phyloP scores from a whole-genome alignment of 768 basidiomycete genomes.

The Omphalotus guepiniiformis region DNA sequence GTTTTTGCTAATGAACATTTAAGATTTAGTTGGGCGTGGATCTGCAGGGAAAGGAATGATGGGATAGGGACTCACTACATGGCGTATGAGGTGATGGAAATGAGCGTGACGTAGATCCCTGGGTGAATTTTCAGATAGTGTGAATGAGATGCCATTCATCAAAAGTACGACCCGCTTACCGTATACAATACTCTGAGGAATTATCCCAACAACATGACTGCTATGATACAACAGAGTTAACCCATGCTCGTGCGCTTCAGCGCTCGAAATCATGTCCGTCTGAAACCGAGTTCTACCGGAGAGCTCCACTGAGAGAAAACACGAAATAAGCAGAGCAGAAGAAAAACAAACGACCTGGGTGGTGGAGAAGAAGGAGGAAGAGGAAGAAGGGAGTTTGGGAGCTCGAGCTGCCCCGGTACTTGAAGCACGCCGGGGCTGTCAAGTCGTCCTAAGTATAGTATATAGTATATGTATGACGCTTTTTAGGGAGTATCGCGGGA shows the following conservation, averaged over 20 bases:
- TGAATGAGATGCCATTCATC: not conserved
- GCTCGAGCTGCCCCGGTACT: no score
- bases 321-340: no score
- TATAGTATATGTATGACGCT: no score
- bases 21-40: not conserved
- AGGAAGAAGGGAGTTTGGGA: no score
- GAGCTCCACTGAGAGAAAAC: no score
- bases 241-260: slow-evolving; percentile 2
- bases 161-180: not conserved
- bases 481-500: no score
- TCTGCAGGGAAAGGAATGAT: not conserved
- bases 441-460: no score
- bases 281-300: no score
- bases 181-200: slow-evolving; percentile 6
- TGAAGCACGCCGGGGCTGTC: no score
- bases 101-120: slow-evolving; percentile 6
- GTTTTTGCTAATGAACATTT: not conserved
- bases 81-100: not conserved
- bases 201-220: slow-evolving; percentile 3
- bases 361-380: no score
- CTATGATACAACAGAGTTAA: slow-evolving; percentile 6
- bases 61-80: not conserved
- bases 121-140: not conserved
- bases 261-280: no score
- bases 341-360: no score